Conservation (phyloP, 1,139 yeast species). For the Suhomyces maxii region DNA sequence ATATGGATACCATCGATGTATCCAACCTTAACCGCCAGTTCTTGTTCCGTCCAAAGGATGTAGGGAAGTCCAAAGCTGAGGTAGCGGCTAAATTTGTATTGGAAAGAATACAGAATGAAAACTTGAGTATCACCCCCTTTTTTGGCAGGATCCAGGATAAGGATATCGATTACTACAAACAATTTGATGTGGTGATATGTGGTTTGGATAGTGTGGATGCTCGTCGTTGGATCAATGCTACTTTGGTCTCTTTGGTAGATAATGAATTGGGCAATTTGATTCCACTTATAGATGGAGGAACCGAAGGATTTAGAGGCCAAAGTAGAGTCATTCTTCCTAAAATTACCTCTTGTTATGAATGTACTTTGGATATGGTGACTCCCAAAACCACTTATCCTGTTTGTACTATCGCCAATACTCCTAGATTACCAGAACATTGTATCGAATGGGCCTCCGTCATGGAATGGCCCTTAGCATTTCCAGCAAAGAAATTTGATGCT, state of each 20-base stretch:
- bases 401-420: conserved; percentile 93
- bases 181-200: conserved; percentile 74
- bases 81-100: conserved; percentile 70
- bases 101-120: conserved; percentile 42
- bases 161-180: conserved; percentile 60
- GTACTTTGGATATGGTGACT: conserved; percentile 77
- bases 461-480: conserved; percentile 64
- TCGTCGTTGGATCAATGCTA: conserved; percentile 86
- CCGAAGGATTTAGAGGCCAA: conserved; percentile 94
- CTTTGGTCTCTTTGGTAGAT: conserved; percentile 63
- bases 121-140: conserved; percentile 54
- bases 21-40: conserved; percentile 91
- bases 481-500: conserved; percentile 55
- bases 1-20: conserved; percentile 92
- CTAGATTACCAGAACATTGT: conserved; percentile 91
- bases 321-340: conserved; percentile 85
- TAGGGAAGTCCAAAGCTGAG: conserved; percentile 78
- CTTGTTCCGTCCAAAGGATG: conserved; percentile 67
- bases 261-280: conserved; percentile 55
- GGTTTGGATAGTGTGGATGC: conserved; percentile 93
- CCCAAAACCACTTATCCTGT: conserved; percentile 78
- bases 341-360: conserved; percentile 86
- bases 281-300: conserved; percentile 93
- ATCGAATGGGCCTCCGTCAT: conserved; percentile 86
- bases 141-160: conserved; percentile 75